Evolutionary conservation across 2,329 filamentous ascomycete species (phyloP), one percentile per base, ranked within the genome.

Genomic region (Chrysosporium keratinophilum): DNA sequence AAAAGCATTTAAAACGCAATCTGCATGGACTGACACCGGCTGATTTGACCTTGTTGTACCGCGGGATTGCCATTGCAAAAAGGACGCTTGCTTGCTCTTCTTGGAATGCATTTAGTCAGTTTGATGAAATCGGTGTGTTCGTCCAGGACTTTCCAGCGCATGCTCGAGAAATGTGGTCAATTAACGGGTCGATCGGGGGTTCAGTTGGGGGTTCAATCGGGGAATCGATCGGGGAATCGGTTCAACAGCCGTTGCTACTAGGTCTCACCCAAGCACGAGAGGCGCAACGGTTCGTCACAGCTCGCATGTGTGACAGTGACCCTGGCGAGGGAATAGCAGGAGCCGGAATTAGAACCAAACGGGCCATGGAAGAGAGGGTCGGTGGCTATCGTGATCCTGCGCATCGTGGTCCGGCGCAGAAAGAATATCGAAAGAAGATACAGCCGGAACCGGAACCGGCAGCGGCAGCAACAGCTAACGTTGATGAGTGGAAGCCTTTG

Each of bases 91-190:
- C 64, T 0, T 90, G 84, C 56, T 61, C 69, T 5, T 76, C 84
- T 28, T 90, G 88, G 75, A 74, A 74, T 20, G 74, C 81, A 0
- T 82, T 88, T 61, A 85, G 84, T 55, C 69, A 73, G 23, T 82
- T 81, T 19, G 87, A 91, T 60, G 87, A 95, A 64, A 77, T 96
- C 55, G 88, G 88, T 0, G 68, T 95, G 10, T 85, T 83, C 55
- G 70, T 95, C 2, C 65, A 79, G 2, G 70, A 79, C 31, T 88
- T 91, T 63, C 85, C 88, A 0, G 73, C 74, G 10, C 74, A 77
- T 0, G 76, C 78, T 2, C 78, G 78, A 2, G 67, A 72, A 14
- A 74, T 78, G 2, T 95, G 89, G 85, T 81, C 86, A 0, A 76
- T 95, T 31, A 75, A 81, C 57, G 66, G 67, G 2, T 63, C 62